Percentiles rank a stretch among this genome's conserved stretches.
Evolutionary conservation across 2,329 filamentous ascomycete species (phyloP).

Genomic region (Delphinella strobiligena): DNA sequence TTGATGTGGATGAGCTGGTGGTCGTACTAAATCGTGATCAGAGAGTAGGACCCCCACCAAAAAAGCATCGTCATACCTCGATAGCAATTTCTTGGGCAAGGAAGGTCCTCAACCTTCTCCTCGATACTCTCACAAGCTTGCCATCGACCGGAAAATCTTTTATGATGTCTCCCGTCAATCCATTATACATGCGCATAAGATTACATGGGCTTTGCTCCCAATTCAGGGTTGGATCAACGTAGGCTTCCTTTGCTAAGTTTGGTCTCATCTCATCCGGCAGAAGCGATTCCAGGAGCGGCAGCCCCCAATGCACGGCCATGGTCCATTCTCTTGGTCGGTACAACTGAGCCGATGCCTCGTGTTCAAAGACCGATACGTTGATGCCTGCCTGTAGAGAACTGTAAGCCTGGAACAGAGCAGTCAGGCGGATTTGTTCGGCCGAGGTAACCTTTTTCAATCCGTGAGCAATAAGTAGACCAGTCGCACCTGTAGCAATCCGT

Average conservation of each 20-base stretch:
- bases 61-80: slow-evolving; percentile 4
- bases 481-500: slow-evolving; percentile 9
- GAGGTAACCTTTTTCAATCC: slow-evolving; percentile 14
- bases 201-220: slow-evolving; percentile 8
- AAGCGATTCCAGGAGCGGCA: slow-evolving; percentile 8
- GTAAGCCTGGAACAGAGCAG: neutral
- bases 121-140: slow-evolving; percentile 9
- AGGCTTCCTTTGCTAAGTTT: slow-evolving; percentile 10
- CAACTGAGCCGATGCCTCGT: neutral
- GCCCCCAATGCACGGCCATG: slow-evolving; percentile 12
- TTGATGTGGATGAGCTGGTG: slow-evolving; percentile 1
- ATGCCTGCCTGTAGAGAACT: slow-evolving; percentile 7
- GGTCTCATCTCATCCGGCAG: slow-evolving; percentile 10
- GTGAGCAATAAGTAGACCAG: slow-evolving; percentile 16
- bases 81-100: slow-evolving; percentile 7
- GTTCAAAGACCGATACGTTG: slow-evolving; percentile 10
- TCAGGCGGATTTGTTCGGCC: neutral
- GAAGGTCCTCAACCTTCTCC: slow-evolving; percentile 8
- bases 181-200: slow-evolving; percentile 11
- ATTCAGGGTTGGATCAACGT: slow-evolving; percentile 12
- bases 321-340: slow-evolving; percentile 12
- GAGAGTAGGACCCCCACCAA: no score
- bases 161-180: slow-evolving; percentile 9
- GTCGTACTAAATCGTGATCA: neutral
- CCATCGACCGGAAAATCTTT: slow-evolving; percentile 9